Evolutionary conservation across 2,329 filamentous ascomycete species (phyloP), one percentile per base, ranked within the genome.

Genomic region (Alternaria brassicicola): DNA sequence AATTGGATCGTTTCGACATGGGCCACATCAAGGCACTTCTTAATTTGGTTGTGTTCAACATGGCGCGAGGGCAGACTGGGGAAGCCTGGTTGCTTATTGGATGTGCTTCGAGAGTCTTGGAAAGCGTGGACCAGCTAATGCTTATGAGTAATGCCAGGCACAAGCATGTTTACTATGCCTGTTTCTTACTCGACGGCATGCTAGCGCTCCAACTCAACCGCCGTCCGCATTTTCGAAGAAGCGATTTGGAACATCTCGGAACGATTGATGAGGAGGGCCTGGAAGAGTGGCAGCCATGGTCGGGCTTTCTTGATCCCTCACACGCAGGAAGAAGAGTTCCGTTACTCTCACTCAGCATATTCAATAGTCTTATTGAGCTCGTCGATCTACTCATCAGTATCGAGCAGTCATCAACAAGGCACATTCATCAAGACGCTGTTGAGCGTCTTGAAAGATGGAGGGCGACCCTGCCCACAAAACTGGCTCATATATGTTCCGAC

Each of bases 241-340:
- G 80, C 13, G 82, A 86, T 50, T 71, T 85, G 25, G 74, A 79
- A n/a, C 73, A 76, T 35, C 70, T 82, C 28, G 82, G 82, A 9
- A 74, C 77, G 3, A 78, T 89, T 2, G 81, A 85, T 25, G 88
- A 90, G 72, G 87, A 90, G 65, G 88, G 88, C 1, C 77, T 89
- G 19, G 89, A 92, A 68, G 89, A 92, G 76, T 92, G 89, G 89
- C 86, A 89, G 63, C 86, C 88, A 1, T 92, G 89, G 89, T 81
- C 82, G 17, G 84, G 87, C 25, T 80, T 58, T 30, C 38, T 81
- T 58, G 78, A 38, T 33, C 47, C 55, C 30, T 52, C 56, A n/a
- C 53, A 55, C 35, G 59, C 63, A 35, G 60, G 62, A 30, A 63
- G 66, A 41, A 65, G 69, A 42, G 63, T 64, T 21, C 76, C 76